Base-by-base conservation (phyloP, 331 rosid genomes). In the Phaseolus coccineus region DNA sequence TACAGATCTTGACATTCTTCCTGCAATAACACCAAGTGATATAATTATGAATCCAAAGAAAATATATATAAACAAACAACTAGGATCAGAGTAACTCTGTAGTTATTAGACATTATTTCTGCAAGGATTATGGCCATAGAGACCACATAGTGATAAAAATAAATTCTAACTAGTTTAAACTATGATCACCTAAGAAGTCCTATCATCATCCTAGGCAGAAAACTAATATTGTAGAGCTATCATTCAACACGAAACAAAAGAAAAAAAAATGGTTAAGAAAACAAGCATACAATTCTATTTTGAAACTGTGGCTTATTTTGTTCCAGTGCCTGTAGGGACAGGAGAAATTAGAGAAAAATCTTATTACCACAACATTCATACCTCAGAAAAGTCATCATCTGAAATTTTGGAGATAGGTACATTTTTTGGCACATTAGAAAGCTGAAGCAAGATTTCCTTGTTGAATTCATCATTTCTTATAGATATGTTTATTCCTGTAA, bases 371-470 rank as follows among this genome's bases (percentile, higher is more conserved):
- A 67, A 66, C 37, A 71, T 66, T 46, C 47, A 84, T 87, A 94
- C 98, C 97, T 94, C 82, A 52, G 91, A 73, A 69, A 94, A 89
- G 81, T 90, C 88, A 77, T 79, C 91, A 59, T 94, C 96, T 2
- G 98, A 92, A 69, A 94, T 84, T 88, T 85, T 86, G 78, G 79
- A 71, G 63, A 92, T 84, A 51, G 84, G 87, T 44, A 87, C 76
- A 52, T 80, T 88, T 74, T 78, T 88, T 24, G 83, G 88, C 71
- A 73, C 83, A 82, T 80, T 74, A 65, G 83, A 80, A 80, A 88
- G 88, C 51, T 52, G 92, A 78, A 94, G 87, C 48, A 84, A 37
- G 82, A 86, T 72, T 81, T 89, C 87, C 65, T 86, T 33, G 53
- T 64, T 85, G 67, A 69, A 66, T 58, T 81, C 87, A 44, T 71